Evolutionary conservation across 129 eudicot genomes (phyloP), one percentile per base, ranked within the genome.

Genomic region (Escallonia herrerae): DNA sequence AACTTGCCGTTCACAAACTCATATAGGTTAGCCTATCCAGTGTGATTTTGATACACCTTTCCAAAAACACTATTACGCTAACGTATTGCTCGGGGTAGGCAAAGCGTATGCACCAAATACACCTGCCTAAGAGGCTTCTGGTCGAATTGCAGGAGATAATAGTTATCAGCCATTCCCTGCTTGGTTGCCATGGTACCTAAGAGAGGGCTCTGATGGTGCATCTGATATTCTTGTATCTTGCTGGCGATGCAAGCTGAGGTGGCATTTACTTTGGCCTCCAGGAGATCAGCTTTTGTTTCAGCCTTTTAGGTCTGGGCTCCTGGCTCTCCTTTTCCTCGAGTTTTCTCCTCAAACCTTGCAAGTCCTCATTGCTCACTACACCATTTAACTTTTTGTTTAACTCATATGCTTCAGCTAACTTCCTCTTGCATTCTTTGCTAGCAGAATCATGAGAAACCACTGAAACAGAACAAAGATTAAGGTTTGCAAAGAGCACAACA

Each of bases 371-470:
- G 65, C 71, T 83, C 70, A 86, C 85, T 44, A 53, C 14, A 8
- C 95, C 91, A 58, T 86, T 83, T 56, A 52, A 39, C 60, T 74
- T 68, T 77, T 74, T 87, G 85, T 90, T 86, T 75, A 86, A 51
- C 68, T 82, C 86, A 43, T 90, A 90, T 3, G 97, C 89, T 80
- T 80, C 95, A 49, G 83, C 81, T 57, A 90, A 57, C 74, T 69
- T 81, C 74, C 75, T 68, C 78, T 76, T 79, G 74, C 95, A 83
- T 68, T 86, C 97, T 76, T 86, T 90, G 73, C 91, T 90, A 55
- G 97, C 91, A 57, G 63, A 15, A 50, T 90, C 87, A 82, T 90
- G 97, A 66, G 69, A 68, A 42, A 86, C 81, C 64, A 90, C 97
- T 86, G 72, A 60, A 56, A 72, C 41, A 65, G 4, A 33, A 11